Base-by-base conservation (phyloP, 2,329 filamentous ascomycete species). In the Plectosphaerella sp. region DNA sequence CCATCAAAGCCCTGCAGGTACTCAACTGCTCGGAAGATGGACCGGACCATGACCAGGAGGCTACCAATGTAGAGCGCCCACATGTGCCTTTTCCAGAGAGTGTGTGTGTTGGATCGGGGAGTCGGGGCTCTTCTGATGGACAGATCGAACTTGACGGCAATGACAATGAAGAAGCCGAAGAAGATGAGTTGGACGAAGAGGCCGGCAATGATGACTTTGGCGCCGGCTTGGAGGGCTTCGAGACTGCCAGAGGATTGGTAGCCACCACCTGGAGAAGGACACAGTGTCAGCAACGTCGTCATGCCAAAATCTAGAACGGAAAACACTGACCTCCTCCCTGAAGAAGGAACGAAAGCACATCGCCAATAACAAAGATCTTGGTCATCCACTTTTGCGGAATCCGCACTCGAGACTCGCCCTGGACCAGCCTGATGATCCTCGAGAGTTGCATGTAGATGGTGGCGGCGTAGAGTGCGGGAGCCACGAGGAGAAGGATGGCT, bases 121-220 rank as follows among this genome's bases (percentile, higher is more conserved):
- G 61, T 69, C 0, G 59, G 62, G 9, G 52, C 50, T 16, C 47
- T 47, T 15, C 48, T 53, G 52, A 67, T 62, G 14, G 64, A 59
- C 2, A 57, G 47, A 53, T 82, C 74, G 61, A 81, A 82, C 1
- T 76, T 57, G 3, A 71, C 58, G 0, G 77, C 72, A 0, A 74
- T 69, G 2, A 75, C 47, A 36, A 82, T 66, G 59, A 85, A 84
- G 50, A 82, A 66, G 1, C 70, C 69, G 50, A 84, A 83, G 53
- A 78, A 74, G n/a, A 80, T 45, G 18, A 84, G 71, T 58, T 85
- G 82, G 5, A 83, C 64, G 14, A 75, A 63, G 1, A 85, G 64
- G 2, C 81, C 81, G 3, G 61, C 74, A 9, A 83, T 64, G 6
- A 83, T 75, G 45, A 83, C 64, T 12, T 74, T 69, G 52, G 77